Evolutionary conservation across 1,284 basidiomycete species (phyloP).

Genomic region (Rhodotorula mucilaginosa): DNA sequence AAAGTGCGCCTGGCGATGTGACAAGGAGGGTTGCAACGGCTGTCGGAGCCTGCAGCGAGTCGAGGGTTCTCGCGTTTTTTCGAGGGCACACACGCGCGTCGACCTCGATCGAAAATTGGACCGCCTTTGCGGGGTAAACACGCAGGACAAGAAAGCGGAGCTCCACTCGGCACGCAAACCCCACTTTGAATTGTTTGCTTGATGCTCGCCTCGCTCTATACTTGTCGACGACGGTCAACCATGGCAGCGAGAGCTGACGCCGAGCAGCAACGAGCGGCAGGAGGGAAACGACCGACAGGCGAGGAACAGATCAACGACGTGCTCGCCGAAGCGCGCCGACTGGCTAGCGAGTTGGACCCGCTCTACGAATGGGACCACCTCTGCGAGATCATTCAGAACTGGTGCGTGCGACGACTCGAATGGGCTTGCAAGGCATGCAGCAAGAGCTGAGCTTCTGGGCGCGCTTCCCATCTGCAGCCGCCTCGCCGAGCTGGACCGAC

Average conservation of each 20-base stretch:
- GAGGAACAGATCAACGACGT: background rate
- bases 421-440: background rate
- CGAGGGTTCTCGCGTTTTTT: too few species aligned
- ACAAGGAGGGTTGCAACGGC: too few species aligned
- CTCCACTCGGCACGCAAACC: too few species aligned
- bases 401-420: background rate
- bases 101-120: too few species aligned
- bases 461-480: background rate
- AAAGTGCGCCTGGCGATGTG: too few species aligned
- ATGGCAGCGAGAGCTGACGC: background rate
- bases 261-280: background rate
- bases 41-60: too few species aligned
- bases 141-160: too few species aligned
- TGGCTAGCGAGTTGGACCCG: background rate
- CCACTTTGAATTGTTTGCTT: too few species aligned
- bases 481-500: conserved; percentile 18
- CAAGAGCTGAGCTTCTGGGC: background rate
- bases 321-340: background rate
- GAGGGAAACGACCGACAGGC: background rate
- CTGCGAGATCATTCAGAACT: conserved; percentile 7
- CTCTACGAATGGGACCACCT: conserved; percentile 19
- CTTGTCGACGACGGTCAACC: background rate
- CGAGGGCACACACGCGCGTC: too few species aligned
- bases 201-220: too few species aligned
- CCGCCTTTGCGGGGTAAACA: too few species aligned